Percentiles rank a stretch among this genome's conserved stretches.
phyloP scores from a whole-genome alignment of 1,284 basidiomycete species.

The Malassezia furfur region DNA sequence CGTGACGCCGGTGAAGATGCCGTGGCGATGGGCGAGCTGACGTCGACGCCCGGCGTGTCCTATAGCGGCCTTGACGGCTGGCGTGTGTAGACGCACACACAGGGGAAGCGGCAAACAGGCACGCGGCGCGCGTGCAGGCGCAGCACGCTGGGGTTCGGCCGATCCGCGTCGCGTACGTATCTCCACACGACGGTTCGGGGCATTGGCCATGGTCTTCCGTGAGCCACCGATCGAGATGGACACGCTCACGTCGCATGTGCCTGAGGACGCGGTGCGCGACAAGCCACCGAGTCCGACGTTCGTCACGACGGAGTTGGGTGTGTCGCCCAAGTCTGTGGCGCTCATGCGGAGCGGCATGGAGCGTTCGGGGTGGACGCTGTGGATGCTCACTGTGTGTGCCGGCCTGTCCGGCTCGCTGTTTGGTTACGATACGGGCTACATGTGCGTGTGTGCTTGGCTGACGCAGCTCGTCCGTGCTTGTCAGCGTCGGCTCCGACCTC shows the following conservation, averaged over 20 bases:
- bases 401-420: slow-evolving; percentile 20
- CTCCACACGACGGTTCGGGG: neutral
- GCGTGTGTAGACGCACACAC: slow-evolving; percentile 7
- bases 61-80: slow-evolving; percentile 37
- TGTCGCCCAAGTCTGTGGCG: neutral
- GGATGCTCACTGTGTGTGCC: slow-evolving; percentile 18
- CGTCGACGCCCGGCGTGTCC: slow-evolving; percentile 28
- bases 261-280: neutral
- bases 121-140: neutral
- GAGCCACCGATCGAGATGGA: neutral
- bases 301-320: neutral
- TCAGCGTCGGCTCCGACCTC: slow-evolving; percentile 14
- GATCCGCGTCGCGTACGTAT: neutral
- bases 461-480: slow-evolving; percentile 16
- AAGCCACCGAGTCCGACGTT: neutral
- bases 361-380: slow-evolving; percentile 14
- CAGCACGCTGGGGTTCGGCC: neutral
- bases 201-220: neutral
- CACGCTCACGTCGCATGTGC: neutral
- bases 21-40: slow-evolving; percentile 38
- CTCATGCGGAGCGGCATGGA: slow-evolving; percentile 7
- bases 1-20: slow-evolving; percentile 26
- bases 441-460: neutral
- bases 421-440: slow-evolving; percentile 21
- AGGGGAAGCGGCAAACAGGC: too few species aligned